Conservation (phyloP, 2,329 filamentous ascomycete species). For the Sporothrix luriei region DNA sequence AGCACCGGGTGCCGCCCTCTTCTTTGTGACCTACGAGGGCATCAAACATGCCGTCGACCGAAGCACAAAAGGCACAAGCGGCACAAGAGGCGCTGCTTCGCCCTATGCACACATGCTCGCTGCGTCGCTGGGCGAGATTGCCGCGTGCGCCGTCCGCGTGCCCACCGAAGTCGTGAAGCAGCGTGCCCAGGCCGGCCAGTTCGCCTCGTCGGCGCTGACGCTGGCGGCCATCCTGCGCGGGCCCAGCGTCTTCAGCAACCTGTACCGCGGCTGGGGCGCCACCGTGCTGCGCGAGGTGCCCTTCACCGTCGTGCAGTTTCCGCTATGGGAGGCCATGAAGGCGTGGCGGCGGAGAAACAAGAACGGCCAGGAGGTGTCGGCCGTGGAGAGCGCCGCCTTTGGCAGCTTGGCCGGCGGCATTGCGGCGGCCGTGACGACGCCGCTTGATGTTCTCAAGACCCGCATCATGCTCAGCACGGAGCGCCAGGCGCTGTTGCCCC, state of each 20-base stretch:
- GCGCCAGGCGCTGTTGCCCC: slow-evolving; percentile 58
- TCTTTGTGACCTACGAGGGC: slow-evolving; percentile 93
- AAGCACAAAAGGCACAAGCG: slow-evolving; percentile 35
- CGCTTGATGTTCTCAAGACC: slow-evolving; percentile 95
- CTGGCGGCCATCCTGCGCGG: slow-evolving; percentile 69
- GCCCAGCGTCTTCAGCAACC: slow-evolving; percentile 70
- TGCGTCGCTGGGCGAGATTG: slow-evolving; percentile 82
- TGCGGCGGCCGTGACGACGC: slow-evolving; percentile 86
- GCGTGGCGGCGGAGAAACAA: slow-evolving; percentile 54
- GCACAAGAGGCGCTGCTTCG: slow-evolving; percentile 6
- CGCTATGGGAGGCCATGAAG: slow-evolving; percentile 94
- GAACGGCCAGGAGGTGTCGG: slow-evolving; percentile 57
- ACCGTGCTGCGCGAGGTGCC: slow-evolving; percentile 95
- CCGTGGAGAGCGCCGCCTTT: slow-evolving; percentile 78
- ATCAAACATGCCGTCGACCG: slow-evolving; percentile 59
- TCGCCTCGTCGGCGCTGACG: slow-evolving; percentile 68
- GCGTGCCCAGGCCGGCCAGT: slow-evolving; percentile 84
- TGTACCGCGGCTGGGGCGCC: slow-evolving; percentile 90
- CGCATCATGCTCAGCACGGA: slow-evolving; percentile 86
- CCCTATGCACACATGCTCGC: slow-evolving; percentile 73
- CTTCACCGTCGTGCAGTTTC: slow-evolving; percentile 96
- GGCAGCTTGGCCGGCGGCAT: slow-evolving; percentile 82
- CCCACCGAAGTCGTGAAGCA: slow-evolving; percentile 98
- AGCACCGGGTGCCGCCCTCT: slow-evolving; percentile 90
- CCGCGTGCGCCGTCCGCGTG: slow-evolving; percentile 88